These are phyloP conservation scores for Eucalyptus paniculata DNA, from an alignment of 345 rosid genomes.

Conservation along the genomic window DNA sequence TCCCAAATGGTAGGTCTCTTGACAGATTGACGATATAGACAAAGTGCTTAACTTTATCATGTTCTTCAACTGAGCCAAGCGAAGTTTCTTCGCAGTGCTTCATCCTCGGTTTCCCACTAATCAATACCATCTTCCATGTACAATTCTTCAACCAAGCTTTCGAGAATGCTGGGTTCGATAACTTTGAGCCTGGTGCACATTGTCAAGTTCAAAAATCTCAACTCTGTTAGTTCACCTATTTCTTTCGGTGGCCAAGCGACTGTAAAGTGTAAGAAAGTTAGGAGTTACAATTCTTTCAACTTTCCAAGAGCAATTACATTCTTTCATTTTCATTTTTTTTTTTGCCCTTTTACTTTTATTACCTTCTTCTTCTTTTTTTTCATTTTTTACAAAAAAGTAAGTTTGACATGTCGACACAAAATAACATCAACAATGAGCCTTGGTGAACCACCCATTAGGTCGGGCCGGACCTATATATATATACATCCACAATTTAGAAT, in stretches of 20 bases:
- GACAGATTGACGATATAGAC: background rate
- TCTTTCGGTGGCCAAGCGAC: accelerated
- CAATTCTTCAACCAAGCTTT: background rate
- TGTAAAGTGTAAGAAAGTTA: background rate
- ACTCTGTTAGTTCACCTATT: background rate
- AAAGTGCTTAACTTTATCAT: background rate
- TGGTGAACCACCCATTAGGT: accelerated
- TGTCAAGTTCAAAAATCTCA: background rate
- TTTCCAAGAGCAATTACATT: background rate
- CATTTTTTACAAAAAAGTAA: background rate
- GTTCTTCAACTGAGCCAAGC: background rate
- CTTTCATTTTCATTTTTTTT: background rate
- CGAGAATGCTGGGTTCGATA: background rate
- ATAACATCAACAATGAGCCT: background rate
- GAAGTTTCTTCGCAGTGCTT: accelerated
- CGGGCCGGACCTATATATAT: no score
- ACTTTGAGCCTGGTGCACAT: background rate
- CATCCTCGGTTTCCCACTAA: background rate
- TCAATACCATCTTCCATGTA: background rate
- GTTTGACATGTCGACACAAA: background rate
- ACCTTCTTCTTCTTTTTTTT: no score
- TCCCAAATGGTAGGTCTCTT: background rate
- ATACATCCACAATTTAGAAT: no score
- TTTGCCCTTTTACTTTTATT: background rate
- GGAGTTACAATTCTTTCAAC: background rate